Evolutionary conservation across 345 rosid species (phyloP).

Genomic region (Trapa bicornis): DNA sequence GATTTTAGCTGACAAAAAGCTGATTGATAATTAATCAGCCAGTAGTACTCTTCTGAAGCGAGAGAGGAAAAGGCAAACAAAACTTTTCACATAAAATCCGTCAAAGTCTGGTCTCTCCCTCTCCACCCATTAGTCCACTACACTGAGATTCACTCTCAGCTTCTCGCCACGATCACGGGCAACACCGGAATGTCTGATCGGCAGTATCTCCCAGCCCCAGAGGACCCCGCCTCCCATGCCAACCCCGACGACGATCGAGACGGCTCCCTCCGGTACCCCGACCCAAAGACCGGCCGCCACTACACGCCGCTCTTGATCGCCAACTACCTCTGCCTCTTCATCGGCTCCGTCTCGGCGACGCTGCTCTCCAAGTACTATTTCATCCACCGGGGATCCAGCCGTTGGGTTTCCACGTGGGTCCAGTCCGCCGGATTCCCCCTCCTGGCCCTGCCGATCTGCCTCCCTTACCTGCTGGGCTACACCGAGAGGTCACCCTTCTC

Average conservation of each 20-base stretch:
- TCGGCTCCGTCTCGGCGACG: slow-evolving; percentile 61
- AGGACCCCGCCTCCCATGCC: background rate
- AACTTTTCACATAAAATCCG: too few species aligned
- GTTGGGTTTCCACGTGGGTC: slow-evolving; percentile 95
- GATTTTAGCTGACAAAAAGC: background rate
- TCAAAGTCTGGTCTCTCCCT: background rate
- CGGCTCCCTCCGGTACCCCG: background rate
- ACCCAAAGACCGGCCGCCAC: slow-evolving; percentile 11
- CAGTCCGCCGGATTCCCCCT: slow-evolving; percentile 84
- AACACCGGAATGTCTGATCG: background rate
- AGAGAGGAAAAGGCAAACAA: background rate
- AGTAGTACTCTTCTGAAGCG: too few species aligned
- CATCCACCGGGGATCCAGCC: slow-evolving; percentile 62
- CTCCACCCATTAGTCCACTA: too few species aligned
- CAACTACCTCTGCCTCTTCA: slow-evolving; percentile 39
- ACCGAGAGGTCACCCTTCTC: slow-evolving; percentile 47
- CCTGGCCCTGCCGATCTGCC: slow-evolving; percentile 44
- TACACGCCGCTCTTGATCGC: slow-evolving; percentile 30
- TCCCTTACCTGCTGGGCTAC: slow-evolving; percentile 37
- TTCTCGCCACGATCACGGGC: too few species aligned
- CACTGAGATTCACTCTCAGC: too few species aligned
- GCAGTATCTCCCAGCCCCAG: background rate
- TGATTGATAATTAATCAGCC: too few species aligned
- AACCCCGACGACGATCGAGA: background rate
- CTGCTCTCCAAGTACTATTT: slow-evolving; percentile 71